phyloP scores from a whole-genome alignment of 768 basidiomycete species.

The Suillus luteus region DNA sequence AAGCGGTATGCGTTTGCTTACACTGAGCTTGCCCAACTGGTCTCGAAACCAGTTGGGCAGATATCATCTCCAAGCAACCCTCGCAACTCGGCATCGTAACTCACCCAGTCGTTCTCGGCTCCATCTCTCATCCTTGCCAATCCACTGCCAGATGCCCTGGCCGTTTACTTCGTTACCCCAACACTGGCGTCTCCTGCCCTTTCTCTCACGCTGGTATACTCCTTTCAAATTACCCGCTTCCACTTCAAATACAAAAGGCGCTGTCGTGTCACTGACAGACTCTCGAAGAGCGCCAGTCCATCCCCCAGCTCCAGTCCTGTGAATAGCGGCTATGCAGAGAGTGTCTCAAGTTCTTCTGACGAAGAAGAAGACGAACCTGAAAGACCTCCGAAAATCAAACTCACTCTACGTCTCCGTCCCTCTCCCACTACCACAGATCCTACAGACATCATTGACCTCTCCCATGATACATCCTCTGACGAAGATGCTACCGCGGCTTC shows the following conservation, averaged over 20 bases:
- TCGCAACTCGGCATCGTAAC: too few relatives aligned
- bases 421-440: slow-evolving; percentile 28
- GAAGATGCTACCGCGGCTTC: slow-evolving; percentile 16
- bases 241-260: slow-evolving; percentile 43
- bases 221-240: slow-evolving; percentile 58
- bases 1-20: too few relatives aligned
- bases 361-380: slow-evolving; percentile 34
- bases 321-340: slow-evolving; percentile 31
- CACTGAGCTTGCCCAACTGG: too few relatives aligned
- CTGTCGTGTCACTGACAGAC: slow-evolving; percentile 4
- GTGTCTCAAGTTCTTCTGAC: slow-evolving; percentile 30
- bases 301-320: slow-evolving; percentile 21
- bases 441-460: slow-evolving; percentile 42
- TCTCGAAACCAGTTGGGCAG: too few relatives aligned
- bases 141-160: too few relatives aligned
- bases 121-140: too few relatives aligned
- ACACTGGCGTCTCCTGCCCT: slow-evolving; percentile 73
- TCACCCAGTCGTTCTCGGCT: too few relatives aligned
- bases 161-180: too few relatives aligned
- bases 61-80: too few relatives aligned
- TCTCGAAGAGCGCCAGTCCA: neutral
- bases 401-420: slow-evolving; percentile 62
- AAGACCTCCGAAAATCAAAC: slow-evolving; percentile 63
- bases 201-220: slow-evolving; percentile 74
- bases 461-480: slow-evolving; percentile 34